Conservation (phyloP, 192 early-diverging fungal species). For the Coemansia sp. region DNA sequence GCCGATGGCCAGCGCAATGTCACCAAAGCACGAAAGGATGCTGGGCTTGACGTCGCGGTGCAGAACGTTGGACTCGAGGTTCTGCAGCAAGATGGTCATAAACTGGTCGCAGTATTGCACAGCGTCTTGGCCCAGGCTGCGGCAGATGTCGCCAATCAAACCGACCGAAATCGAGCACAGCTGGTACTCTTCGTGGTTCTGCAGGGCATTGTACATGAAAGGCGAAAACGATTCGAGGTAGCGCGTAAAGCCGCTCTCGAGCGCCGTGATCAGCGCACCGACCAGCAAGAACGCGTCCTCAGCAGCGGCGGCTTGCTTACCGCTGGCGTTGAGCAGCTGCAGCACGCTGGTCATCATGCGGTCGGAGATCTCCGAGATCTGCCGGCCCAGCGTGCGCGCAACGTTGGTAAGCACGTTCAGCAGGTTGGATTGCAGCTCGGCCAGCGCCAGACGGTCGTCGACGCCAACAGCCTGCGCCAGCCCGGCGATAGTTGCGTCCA, state of each 20-base stretch:
- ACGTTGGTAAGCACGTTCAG: conserved; percentile 84
- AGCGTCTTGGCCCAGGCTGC: conserved; percentile 66
- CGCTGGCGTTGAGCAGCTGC: conserved; percentile 63
- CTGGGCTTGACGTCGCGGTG: conserved; percentile 86
- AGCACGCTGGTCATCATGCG: conserved; percentile 86
- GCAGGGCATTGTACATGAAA: conserved; percentile 73
- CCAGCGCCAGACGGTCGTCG: conserved; percentile 78
- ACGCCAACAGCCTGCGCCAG: conserved; percentile 72
- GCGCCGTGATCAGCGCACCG: conserved; percentile 72
- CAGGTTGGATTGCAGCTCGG: conserved; percentile 90
- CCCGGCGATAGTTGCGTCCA: conserved; percentile 71
- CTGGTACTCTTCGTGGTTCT: conserved; percentile 89
- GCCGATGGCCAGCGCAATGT: conserved; percentile 95
- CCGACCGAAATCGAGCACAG: conserved; percentile 92
- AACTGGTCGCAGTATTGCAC: conserved; percentile 77
- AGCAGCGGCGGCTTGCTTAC: conserved; percentile 75
- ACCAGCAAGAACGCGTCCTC: conserved; percentile 94
- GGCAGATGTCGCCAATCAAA: conserved; percentile 95
- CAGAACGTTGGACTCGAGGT: conserved; percentile 73
- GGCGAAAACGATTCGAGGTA: conserved; percentile 87
- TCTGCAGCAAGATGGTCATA: conserved; percentile 77
- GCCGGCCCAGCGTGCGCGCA: conserved; percentile 72
- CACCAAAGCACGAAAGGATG: conserved; percentile 94
- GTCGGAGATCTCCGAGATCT: conserved; percentile 75
- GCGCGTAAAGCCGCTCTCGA: conserved; percentile 81